Conservation (phyloP, 2,329 filamentous ascomycete species). For the Ceratocystis variospora region DNA sequence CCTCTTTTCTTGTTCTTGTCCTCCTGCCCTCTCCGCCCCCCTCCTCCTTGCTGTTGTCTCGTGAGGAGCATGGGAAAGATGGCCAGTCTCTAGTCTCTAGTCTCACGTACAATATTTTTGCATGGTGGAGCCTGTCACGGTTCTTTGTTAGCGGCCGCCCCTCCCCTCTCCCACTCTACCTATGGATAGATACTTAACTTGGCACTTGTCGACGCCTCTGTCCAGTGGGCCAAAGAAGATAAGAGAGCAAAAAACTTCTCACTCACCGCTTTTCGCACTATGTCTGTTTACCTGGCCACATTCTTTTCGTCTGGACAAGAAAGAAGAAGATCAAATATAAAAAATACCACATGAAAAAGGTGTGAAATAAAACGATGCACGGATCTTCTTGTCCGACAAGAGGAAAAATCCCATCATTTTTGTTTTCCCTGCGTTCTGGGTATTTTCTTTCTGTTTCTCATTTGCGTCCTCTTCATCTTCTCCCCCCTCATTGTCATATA, state of each 20-base stretch:
- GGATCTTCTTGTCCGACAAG: constrained; percentile 4
- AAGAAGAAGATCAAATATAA: not conserved
- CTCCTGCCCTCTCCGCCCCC: not conserved
- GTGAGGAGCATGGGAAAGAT: not conserved
- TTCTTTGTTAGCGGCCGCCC: not conserved
- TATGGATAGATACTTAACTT: not conserved
- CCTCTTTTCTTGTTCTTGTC: not conserved
- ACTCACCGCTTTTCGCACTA: constrained; percentile 3
- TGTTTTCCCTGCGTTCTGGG: not conserved
- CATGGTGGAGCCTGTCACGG: not conserved
- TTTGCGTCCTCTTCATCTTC: not conserved
- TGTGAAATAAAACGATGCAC: not conserved
- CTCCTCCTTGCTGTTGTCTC: not conserved
- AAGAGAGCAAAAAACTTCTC: not conserved
- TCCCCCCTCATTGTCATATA: not conserved
- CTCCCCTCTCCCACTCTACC: not conserved
- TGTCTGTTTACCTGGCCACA: not conserved
- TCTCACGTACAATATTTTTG: not conserved
- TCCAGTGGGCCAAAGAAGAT: not conserved
- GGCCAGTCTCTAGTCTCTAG: not conserved
- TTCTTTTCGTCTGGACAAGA: not conserved
- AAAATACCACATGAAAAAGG: not conserved
- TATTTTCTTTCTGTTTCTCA: not conserved
- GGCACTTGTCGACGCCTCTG: not conserved
- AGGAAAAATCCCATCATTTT: not conserved